A percentile compares a stretch with the other conserved stretches of the same genome.
Conservation (phyloP, 2,329 filamentous ascomycete genomes). For the Bipolaris victoriae region DNA sequence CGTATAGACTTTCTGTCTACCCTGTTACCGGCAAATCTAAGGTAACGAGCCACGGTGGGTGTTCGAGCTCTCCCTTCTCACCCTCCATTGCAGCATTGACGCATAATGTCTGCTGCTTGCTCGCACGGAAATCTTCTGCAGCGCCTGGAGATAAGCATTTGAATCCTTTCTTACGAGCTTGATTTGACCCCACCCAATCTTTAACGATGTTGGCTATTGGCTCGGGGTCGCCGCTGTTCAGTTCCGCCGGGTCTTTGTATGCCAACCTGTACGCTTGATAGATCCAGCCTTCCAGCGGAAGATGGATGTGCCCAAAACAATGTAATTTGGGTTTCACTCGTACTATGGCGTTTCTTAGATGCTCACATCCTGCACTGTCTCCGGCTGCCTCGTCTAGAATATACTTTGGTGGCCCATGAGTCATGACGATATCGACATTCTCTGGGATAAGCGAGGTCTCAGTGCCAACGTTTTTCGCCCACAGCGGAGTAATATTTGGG, state of each 20-base stretch:
- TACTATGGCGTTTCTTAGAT: constrained; percentile 58
- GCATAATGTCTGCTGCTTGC: constrained; percentile 60
- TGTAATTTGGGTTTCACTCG: constrained; percentile 58
- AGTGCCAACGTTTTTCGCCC: constrained; percentile 28
- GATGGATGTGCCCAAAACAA: constrained; percentile 67
- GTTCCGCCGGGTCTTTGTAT: constrained; percentile 25
- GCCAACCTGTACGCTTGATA: constrained; percentile 40
- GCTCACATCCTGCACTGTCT: constrained; percentile 59
- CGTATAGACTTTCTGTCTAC: background rate
- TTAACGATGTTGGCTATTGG: constrained; percentile 17
- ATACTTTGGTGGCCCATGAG: constrained; percentile 63
- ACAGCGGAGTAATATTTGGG: constrained; percentile 19
- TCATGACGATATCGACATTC: constrained; percentile 63
- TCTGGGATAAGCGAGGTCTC: constrained; percentile 36
- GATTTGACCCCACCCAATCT: constrained; percentile 33
- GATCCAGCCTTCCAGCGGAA: constrained; percentile 42
- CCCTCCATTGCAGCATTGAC: constrained; percentile 63
- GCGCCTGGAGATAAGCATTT: constrained; percentile 36
- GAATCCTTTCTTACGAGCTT: constrained; percentile 29
- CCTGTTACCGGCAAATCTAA: constrained; percentile 46
- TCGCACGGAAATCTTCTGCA: constrained; percentile 25
- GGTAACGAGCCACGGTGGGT: constrained; percentile 62
- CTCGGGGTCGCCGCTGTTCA: constrained; percentile 13
- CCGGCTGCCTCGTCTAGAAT: constrained; percentile 54
- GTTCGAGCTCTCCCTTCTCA: constrained; percentile 52